A percentile compares a stretch with the other conserved stretches of the same genome.
Conservation (phyloP, 169 alveolate genomes). For the Eimeria tenella region DNA sequence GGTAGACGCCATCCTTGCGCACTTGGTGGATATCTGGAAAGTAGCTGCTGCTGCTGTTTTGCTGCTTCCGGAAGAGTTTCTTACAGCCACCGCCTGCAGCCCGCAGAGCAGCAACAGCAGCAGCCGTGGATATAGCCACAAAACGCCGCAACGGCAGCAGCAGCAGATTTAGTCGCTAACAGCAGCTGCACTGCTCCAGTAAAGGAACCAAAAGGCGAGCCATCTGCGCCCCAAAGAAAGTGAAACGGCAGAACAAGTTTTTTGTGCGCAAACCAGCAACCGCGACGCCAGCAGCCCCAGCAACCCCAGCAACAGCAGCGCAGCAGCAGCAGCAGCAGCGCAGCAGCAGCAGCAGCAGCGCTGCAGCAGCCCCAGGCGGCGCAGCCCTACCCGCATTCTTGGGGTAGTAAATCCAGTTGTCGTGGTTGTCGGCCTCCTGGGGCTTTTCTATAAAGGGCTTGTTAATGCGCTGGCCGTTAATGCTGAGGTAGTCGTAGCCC, state of each 20-base stretch:
- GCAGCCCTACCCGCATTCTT: conserved; percentile 96
- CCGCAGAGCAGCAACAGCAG: not conserved
- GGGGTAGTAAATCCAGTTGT: conserved; percentile 97
- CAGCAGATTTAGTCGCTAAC: not conserved
- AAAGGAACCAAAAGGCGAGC: not conserved
- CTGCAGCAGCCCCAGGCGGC: conserved; percentile 70
- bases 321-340: not conserved
- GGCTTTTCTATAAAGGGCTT: conserved; percentile 99
- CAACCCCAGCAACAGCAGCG: not conserved
- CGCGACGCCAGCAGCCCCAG: not conserved
- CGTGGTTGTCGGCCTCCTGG: conserved; percentile 98
- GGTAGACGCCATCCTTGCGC: conserved; percentile 93
- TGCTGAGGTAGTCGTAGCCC: conserved; percentile 75
- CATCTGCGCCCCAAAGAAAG: too few relatives aligned
- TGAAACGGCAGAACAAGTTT: too few relatives aligned
- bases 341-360: not conserved
- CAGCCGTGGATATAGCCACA: not conserved
- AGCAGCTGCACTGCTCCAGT: not conserved
- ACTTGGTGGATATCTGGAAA: conserved; percentile 90
- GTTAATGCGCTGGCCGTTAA: conserved; percentile 73
- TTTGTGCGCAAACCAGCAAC: not conserved
- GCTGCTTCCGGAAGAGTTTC: conserved; percentile 91
- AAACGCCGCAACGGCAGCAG: not conserved
- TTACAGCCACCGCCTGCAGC: conserved; percentile 77
- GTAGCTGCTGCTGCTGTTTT: conserved; percentile 90